Conservation (phyloP, 768 basidiomycete species). For the Pulveroboletus sp. region DNA sequence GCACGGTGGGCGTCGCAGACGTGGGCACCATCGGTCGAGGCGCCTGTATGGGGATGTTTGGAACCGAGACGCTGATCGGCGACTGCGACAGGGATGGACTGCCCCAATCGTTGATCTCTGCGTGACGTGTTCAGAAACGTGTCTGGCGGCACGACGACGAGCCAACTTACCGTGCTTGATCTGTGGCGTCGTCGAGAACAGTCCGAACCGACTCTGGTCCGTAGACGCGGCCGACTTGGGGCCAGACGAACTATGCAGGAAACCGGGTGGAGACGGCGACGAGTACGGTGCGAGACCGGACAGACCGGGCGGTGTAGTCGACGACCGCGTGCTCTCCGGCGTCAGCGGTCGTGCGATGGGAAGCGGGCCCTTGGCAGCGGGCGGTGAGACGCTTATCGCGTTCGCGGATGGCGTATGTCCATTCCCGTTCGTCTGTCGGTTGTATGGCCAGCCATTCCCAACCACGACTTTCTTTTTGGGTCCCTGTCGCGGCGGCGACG, state of each 20-base stretch:
- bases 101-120: constrained; percentile 26
- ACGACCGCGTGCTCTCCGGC: constrained; percentile 33
- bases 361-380: constrained; percentile 9
- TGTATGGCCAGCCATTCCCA: constrained; percentile 48
- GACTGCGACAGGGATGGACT: constrained; percentile 18
- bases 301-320: constrained; percentile 31
- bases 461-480: constrained; percentile 34
- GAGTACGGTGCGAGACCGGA: constrained; percentile 31
- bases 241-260: constrained; percentile 30
- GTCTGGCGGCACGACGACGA: background rate
- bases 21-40: constrained; percentile 26
- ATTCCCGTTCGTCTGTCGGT: constrained; percentile 27
- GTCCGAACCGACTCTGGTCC: constrained; percentile 19
- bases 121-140: background rate
- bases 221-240: constrained; percentile 16
- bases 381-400: constrained; percentile 15
- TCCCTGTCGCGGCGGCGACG: constrained; percentile 12
- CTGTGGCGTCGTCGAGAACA: constrained; percentile 23
- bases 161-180: constrained; percentile 29
- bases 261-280: constrained; percentile 35
- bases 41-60: constrained; percentile 27
- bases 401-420: constrained; percentile 17
- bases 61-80: constrained; percentile 12
- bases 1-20: constrained; percentile 34
- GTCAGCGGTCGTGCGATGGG: constrained; percentile 20